Evolutionary conservation across 1,284 basidiomycete genomes (phyloP).

Genomic region (Irpex rosettiformis): DNA sequence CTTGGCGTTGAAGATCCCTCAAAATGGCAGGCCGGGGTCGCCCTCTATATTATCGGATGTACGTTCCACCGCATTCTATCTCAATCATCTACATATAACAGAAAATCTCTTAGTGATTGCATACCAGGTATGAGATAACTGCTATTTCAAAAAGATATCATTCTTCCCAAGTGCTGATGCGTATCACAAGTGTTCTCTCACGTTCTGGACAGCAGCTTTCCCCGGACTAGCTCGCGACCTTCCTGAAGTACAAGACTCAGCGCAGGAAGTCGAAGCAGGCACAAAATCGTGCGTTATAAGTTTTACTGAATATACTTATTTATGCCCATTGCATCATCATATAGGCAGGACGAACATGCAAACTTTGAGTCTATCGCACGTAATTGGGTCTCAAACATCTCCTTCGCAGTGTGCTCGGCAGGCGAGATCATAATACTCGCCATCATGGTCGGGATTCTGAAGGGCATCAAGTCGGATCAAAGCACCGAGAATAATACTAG

Average conservation of each 20-base stretch:
- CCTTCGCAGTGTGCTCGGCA: conserved; percentile 69
- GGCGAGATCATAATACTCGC: conserved; percentile 73
- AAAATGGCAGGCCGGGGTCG: conserved; percentile 68
- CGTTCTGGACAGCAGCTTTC: conserved; percentile 85
- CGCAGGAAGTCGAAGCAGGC: conserved; percentile 35
- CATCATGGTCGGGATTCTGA: conserved; percentile 76
- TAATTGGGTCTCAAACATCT: conserved; percentile 78
- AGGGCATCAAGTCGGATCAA: conserved; percentile 59
- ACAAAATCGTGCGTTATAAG: conserved; percentile 40
- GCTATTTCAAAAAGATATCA: neutral
- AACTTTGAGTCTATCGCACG: conserved; percentile 63
- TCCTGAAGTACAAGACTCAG: conserved; percentile 60
- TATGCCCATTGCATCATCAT: neutral
- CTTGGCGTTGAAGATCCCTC: conserved; percentile 64
- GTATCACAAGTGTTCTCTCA: conserved; percentile 57
- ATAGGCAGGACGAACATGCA: conserved; percentile 56
- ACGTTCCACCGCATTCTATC: conserved; percentile 31
- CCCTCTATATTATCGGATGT: conserved; percentile 75
- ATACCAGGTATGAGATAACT: conserved; percentile 68
- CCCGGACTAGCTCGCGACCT: conserved; percentile 73
- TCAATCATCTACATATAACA: neutral
- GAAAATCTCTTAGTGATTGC: conserved; percentile 54
- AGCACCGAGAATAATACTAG: conserved; percentile 75
- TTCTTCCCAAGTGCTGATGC: neutral
- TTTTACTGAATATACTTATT: neutral